Evolutionary conservation across 2,329 filamentous ascomycete genomes (phyloP), one percentile per base, ranked within the genome.

Genomic region (Neonectria punicea): DNA sequence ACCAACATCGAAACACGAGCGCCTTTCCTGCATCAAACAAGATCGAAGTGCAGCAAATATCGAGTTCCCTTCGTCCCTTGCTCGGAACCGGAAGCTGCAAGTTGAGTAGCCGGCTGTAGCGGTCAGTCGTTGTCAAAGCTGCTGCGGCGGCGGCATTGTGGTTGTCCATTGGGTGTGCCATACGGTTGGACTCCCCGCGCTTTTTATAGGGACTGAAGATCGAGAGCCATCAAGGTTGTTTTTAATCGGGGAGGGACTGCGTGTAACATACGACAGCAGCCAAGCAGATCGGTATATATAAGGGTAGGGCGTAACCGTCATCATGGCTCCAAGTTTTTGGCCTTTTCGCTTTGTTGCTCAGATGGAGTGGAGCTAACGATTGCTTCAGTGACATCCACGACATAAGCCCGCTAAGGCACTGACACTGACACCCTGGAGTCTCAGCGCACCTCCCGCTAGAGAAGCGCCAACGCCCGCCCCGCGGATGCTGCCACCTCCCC

Each of bases 211-310:
- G 30, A 14, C 18, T 53, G 36, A 46, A 46, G 43, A 30, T 36
- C 43, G 28, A 56, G 18, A 51, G n/a, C 61, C 61, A 64, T 60
- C 61, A 60, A 30, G 61, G 61, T 59, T 55, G 47, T 25, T 44
- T 25, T 44, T 25, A 30, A 5, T 11, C 51, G 18, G 25, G 4
- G 34, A 57, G 22, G 9, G 14, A 53, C 14, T 30, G 43, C 11
- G 32, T 4, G 8, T 8, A 39, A 39, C 34, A 36, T 20, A 25
- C 54, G 54, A 39, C 39, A 30, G 14, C 28, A 46, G 44, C 14
- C 36, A 20, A 53, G 28, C 39, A 36, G 30, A 20, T n/a, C 36
- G 14, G 36, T 39, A 54, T 49, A 20, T 28, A 63, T 63, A 63
- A 55, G 53, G 47, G 25, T 13, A 16, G 13, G 47, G 30, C 28